These are phyloP conservation scores for Pythium insidiosum DNA, from an alignment of 352 stramenopile genomes.

Conservation along the genomic window DNA sequence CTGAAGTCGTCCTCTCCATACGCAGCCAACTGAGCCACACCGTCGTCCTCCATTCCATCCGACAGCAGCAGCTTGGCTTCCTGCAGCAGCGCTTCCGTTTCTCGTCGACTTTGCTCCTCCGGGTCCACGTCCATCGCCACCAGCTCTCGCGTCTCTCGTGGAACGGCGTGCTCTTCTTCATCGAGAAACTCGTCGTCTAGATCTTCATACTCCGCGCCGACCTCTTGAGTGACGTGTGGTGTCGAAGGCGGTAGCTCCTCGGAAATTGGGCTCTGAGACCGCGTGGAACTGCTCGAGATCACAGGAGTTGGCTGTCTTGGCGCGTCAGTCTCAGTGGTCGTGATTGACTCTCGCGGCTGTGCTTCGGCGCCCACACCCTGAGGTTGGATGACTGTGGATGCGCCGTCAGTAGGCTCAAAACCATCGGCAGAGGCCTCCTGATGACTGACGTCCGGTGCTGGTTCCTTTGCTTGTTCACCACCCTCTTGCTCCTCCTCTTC, in stretches of 20 bases:
- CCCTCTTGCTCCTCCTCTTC: conserved; percentile 4
- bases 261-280: neutral
- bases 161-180: neutral
- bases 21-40: neutral
- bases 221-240: neutral
- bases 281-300: neutral
- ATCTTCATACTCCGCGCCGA: neutral
- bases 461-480: too few relatives aligned
- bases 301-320: neutral
- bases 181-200: neutral
- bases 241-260: neutral
- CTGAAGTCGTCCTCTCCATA: neutral
- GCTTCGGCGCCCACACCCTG: neutral
- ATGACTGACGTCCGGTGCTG: too few relatives aligned
- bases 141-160: neutral
- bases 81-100: conserved; percentile 29
- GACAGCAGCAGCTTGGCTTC: conserved; percentile 28
- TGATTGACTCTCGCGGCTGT: neutral
- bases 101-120: conserved; percentile 17
- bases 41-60: neutral
- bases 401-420: neutral
- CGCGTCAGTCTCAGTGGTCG: too few relatives aligned
- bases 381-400: neutral
- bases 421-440: neutral
- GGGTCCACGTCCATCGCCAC: neutral